Evolutionary conservation across 371 early-diverging fungal species (phyloP).

Genomic region (Circinella minor): DNA sequence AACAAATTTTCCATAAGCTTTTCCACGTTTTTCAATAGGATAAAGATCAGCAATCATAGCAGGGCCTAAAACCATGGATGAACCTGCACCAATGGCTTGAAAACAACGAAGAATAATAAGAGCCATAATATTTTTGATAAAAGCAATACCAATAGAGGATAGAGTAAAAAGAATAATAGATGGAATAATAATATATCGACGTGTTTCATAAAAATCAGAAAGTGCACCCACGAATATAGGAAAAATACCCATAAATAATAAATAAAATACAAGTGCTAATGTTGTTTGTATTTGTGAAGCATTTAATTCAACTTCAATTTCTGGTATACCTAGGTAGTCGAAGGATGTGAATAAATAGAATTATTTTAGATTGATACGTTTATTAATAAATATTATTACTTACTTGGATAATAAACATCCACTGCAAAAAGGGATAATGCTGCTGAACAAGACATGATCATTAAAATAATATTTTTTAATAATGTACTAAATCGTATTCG

Average conservation of each 20-base stretch:
- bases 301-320: slow-evolving; percentile 49
- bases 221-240: slow-evolving; percentile 65
- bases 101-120: slow-evolving; percentile 69
- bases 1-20: slow-evolving; percentile 45
- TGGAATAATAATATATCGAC: slow-evolving; percentile 57
- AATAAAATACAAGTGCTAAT: slow-evolving; percentile 58
- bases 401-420: too few species aligned
- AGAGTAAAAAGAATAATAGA: slow-evolving; percentile 61
- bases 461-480: too few species aligned
- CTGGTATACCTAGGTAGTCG: slow-evolving; percentile 44
- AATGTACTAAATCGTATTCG: too few species aligned
- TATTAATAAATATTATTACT: too few species aligned
- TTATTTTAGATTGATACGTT: too few species aligned
- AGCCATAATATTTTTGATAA: slow-evolving; percentile 58
- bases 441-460: too few species aligned
- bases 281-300: slow-evolving; percentile 55
- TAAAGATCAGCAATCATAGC: slow-evolving; percentile 42
- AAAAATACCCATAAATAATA: slow-evolving; percentile 60
- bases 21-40: slow-evolving; percentile 27
- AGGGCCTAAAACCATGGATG: slow-evolving; percentile 65
- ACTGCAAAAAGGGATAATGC: too few species aligned
- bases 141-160: slow-evolving; percentile 69
- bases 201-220: slow-evolving; percentile 59
- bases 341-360: too few species aligned
- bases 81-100: slow-evolving; percentile 71